Percentiles rank a stretch among this genome's conserved stretches.
Conservation (phyloP, 208 protist species). For the Leishmania amazonensis region DNA sequence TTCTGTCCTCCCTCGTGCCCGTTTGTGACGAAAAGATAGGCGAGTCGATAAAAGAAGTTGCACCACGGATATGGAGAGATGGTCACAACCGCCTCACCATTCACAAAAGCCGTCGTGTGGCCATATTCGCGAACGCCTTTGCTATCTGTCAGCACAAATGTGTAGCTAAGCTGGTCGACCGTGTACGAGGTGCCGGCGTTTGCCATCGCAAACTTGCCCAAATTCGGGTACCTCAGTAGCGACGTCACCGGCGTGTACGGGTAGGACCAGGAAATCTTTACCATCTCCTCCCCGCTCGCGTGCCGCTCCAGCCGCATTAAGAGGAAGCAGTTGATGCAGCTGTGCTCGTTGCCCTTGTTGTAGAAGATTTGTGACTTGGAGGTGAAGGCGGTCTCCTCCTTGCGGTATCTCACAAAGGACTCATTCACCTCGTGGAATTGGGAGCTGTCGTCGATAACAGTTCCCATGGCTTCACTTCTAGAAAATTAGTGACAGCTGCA, state of each 20-base stretch:
- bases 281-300: slow-evolving; percentile 12
- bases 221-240: slow-evolving; percentile 49
- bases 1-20: slow-evolving; percentile 38
- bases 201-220: slow-evolving; percentile 64
- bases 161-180: slow-evolving; percentile 62
- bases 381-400: slow-evolving; percentile 39
- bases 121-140: slow-evolving; percentile 76
- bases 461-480: slow-evolving; percentile 23
- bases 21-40: slow-evolving; percentile 57
- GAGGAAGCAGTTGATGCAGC: slow-evolving; percentile 59
- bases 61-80: slow-evolving; percentile 83
- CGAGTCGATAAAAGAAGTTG: slow-evolving; percentile 78
- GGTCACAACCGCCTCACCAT: slow-evolving; percentile 62
- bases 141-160: slow-evolving; percentile 81
- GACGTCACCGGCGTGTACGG: slow-evolving; percentile 39
- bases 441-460: slow-evolving; percentile 14
- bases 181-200: slow-evolving; percentile 57
- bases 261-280: slow-evolving; percentile 61
- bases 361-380: slow-evolving; percentile 58
- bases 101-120: slow-evolving; percentile 67
- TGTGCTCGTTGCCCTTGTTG: slow-evolving; percentile 53
- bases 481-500: not conserved
- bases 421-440: slow-evolving; percentile 44
- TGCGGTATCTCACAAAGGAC: slow-evolving; percentile 42
- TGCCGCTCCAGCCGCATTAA: slow-evolving; percentile 37